Evolutionary conservation across 305 asterid genomes (phyloP).

Genomic region (Lippia alba): DNA sequence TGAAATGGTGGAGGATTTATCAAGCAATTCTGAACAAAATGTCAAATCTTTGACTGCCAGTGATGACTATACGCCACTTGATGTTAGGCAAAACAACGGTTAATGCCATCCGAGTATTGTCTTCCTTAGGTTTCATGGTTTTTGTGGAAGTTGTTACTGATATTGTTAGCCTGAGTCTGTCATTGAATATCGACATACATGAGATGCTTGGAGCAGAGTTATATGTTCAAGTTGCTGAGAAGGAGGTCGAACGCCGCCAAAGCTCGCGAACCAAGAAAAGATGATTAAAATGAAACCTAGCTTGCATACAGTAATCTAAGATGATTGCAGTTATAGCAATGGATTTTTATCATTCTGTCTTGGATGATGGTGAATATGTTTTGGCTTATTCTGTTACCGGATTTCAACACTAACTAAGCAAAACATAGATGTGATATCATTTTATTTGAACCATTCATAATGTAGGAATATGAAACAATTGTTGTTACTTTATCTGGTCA

Average conservation of each 20-base stretch:
- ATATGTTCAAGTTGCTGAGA: slow-evolving; percentile 82
- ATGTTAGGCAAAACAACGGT: slow-evolving; percentile 66
- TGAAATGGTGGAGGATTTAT: slow-evolving; percentile 58
- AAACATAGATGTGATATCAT: neutral
- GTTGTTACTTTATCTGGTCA: slow-evolving; percentile 13
- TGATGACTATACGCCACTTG: slow-evolving; percentile 54
- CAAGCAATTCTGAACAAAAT: slow-evolving; percentile 50
- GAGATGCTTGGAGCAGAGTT: slow-evolving; percentile 96
- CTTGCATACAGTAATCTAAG: neutral
- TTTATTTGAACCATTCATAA: neutral
- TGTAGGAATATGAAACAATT: no score
- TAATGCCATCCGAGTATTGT: slow-evolving; percentile 77
- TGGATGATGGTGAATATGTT: neutral
- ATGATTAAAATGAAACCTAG: slow-evolving; percentile 38
- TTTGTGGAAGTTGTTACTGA: slow-evolving; percentile 62
- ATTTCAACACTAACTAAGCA: neutral
- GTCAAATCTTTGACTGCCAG: slow-evolving; percentile 29
- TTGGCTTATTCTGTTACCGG: slow-evolving; percentile 2
- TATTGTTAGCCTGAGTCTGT: slow-evolving; percentile 55
- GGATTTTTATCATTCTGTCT: neutral
- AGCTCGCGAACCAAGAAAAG: slow-evolving; percentile 52
- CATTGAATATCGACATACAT: slow-evolving; percentile 63
- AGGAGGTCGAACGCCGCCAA: slow-evolving; percentile 70
- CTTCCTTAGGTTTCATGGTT: slow-evolving; percentile 75
- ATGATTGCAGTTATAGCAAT: neutral